phyloP scores from a whole-genome alignment of 257 asterid genomes.

The Penstemon barbatus region DNA sequence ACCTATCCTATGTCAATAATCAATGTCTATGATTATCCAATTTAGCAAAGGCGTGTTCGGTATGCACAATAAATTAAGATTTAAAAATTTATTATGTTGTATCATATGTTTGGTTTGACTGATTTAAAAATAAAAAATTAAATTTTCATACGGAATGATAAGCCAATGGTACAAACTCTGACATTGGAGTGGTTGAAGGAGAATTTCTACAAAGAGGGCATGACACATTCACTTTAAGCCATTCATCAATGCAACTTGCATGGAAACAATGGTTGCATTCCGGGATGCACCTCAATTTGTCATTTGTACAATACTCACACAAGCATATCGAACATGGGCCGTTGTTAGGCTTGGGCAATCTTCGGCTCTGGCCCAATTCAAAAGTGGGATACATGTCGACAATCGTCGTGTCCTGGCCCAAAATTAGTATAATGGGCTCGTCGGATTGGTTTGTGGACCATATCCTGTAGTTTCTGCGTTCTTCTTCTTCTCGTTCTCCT shows the following conservation, averaged over 20 bases:
- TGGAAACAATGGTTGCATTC: slow-evolving; percentile 35
- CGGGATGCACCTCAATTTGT: slow-evolving; percentile 30
- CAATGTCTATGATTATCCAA: too few species aligned
- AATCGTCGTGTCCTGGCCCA: slow-evolving; percentile 24
- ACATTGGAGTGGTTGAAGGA: slow-evolving; percentile 25
- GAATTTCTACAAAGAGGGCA: slow-evolving; percentile 38
- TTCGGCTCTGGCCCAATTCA: slow-evolving; percentile 29
- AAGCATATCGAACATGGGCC: slow-evolving; percentile 33
- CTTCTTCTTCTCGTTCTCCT: neutral
- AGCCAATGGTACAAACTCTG: slow-evolving; percentile 26
- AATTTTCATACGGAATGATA: slow-evolving; percentile 10
- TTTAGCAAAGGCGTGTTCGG: too few species aligned
- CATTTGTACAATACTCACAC: slow-evolving; percentile 26
- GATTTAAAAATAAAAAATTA: too few species aligned
- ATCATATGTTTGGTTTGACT: too few species aligned
- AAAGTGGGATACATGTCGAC: slow-evolving; percentile 26
- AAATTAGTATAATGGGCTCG: neutral
- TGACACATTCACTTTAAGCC: slow-evolving; percentile 28
- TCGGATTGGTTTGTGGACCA: neutral
- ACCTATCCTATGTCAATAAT: too few species aligned
- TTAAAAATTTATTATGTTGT: too few species aligned
- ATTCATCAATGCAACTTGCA: slow-evolving; percentile 28
- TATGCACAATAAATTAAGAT: too few species aligned
- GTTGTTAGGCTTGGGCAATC: slow-evolving; percentile 26
- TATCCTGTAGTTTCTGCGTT: neutral